Conservation (phyloP, 495 filamentous ascomycete species). For the Penicillium parvum region DNA sequence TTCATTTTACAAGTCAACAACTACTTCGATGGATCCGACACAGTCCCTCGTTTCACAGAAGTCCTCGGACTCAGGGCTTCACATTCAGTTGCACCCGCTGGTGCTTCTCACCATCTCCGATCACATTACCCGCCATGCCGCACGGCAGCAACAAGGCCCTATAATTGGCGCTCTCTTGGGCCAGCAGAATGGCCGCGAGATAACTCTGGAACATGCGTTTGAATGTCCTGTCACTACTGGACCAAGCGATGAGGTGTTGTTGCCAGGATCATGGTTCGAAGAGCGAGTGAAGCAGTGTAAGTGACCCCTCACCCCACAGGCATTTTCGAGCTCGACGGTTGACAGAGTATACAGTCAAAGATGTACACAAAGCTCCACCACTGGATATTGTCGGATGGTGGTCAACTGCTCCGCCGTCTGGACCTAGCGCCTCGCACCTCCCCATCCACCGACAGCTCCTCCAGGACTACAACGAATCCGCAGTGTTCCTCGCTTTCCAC, state of each 20-base stretch:
- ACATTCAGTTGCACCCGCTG: slow-evolving; percentile 86
- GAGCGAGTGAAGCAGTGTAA: slow-evolving; percentile 79
- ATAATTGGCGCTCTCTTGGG: slow-evolving; percentile 85
- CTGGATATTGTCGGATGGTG: slow-evolving; percentile 96
- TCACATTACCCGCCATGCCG: slow-evolving; percentile 85
- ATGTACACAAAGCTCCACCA: slow-evolving; percentile 75
- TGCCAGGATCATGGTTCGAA: slow-evolving; percentile 68
- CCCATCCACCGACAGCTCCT: slow-evolving; percentile 73
- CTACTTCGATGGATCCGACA: slow-evolving; percentile 27
- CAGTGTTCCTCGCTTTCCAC: slow-evolving; percentile 86
- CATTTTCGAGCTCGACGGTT: slow-evolving; percentile 6
- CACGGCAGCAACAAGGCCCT: slow-evolving; percentile 67
- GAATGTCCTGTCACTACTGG: slow-evolving; percentile 58
- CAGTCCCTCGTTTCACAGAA: slow-evolving; percentile 58
- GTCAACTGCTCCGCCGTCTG: slow-evolving; percentile 69
- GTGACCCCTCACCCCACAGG: slow-evolving; percentile 20
- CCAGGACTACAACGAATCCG: slow-evolving; percentile 71
- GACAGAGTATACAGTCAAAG: slow-evolving; percentile 57
- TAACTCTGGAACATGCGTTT: slow-evolving; percentile 90
- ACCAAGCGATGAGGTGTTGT: slow-evolving; percentile 48
- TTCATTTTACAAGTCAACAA: slow-evolving; percentile 6
- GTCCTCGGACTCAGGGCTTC: slow-evolving; percentile 71
- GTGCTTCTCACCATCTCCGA: slow-evolving; percentile 95
- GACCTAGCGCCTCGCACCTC: slow-evolving; percentile 62
- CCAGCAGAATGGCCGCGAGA: slow-evolving; percentile 82